Base-by-base conservation (phyloP, 192 early-diverging fungal genomes). In the Paraglomus brasilianum region DNA sequence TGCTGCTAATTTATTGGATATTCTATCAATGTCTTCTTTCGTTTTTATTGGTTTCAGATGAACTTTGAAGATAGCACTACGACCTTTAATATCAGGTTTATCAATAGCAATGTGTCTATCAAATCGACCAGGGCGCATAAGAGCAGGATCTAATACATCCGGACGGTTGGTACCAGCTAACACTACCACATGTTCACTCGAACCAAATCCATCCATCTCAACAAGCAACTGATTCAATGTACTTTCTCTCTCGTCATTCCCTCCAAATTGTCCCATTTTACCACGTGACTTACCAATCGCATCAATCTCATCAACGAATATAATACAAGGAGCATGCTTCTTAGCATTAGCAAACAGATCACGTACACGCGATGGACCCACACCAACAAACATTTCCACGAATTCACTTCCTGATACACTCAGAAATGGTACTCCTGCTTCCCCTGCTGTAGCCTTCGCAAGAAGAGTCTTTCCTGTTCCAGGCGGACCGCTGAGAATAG, bases 311-410 rank as follows among this genome's bases (percentile, higher is more conserved):
- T 99, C 97, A 22, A 99, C 95, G 82, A 99, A 99, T 73, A 99
- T 95, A 62, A 99, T 99, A 83, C 95, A 97, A 10, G 97, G 97
- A 11, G 94, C 85, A 71, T 95, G 87, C 83, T 98, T 98, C 82
- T 96, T 97, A 66, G 97, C 97, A 45, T 85, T 98, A 14, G 94
- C 88, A 82, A 99, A 99, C 68, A 99, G 75, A 73, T 99, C 97
- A 42, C 97, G 88, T 4, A 99, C 96, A 39, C 97, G 89, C 22
- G 85, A 86, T 42, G 85, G 92, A 21, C 97, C 97, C 21, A 99
- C 97, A 74, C 97, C 97, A 22, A 99, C 97, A 93, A 99, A 99
- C 97, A 99, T 99, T 77, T 99, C 97, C 36, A 98, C 92, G 73
- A 99, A 99, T 77, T 99, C 97, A 1, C 96, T 98, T 9, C 97